These are phyloP conservation scores for Candida dajiaensis DNA, from an alignment of 805 yeast genomes.

Conservation along the genomic window DNA sequence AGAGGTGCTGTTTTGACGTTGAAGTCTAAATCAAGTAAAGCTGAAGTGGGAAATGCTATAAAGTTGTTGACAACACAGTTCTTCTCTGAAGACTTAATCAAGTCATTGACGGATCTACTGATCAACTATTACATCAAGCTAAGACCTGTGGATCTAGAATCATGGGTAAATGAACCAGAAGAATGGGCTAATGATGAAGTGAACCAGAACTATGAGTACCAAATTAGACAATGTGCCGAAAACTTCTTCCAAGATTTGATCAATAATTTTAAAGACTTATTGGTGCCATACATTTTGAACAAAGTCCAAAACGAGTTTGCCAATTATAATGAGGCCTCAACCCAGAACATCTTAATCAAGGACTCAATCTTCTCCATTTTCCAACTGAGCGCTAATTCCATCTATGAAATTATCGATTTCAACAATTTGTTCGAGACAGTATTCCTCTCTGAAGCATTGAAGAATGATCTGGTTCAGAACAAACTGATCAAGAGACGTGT, in stretches of 20 bases:
- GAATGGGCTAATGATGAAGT: constrained; percentile 87
- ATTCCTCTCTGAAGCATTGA: constrained; percentile 57
- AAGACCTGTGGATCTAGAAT: constrained; percentile 69
- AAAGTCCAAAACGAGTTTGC: constrained; percentile 43
- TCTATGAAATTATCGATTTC: constrained; percentile 62
- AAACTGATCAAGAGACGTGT: constrained; percentile 71
- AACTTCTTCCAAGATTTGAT: constrained; percentile 74
- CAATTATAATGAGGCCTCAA: constrained; percentile 25
- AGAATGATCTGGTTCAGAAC: constrained; percentile 40
- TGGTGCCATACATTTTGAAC: constrained; percentile 50
- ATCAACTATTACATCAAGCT: constrained; percentile 70
- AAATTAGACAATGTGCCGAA: constrained; percentile 82
- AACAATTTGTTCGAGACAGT: constrained; percentile 53
- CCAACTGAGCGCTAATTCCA: constrained; percentile 65
- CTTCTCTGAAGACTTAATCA: constrained; percentile 51
- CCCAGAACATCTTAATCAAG: constrained; percentile 52
- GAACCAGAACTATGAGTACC: constrained; percentile 73
- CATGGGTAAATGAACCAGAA: constrained; percentile 85
- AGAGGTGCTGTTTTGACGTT: constrained; percentile 60
- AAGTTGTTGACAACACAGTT: constrained; percentile 44
- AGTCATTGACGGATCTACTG: constrained; percentile 56
- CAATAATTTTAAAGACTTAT: constrained; percentile 49
- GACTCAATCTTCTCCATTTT: constrained; percentile 83
- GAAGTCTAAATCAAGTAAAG: constrained; percentile 58
- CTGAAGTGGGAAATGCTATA: constrained; percentile 56